Evolutionary conservation across 208 protist species (phyloP).

Genomic region (Leishmania tropica): DNA sequence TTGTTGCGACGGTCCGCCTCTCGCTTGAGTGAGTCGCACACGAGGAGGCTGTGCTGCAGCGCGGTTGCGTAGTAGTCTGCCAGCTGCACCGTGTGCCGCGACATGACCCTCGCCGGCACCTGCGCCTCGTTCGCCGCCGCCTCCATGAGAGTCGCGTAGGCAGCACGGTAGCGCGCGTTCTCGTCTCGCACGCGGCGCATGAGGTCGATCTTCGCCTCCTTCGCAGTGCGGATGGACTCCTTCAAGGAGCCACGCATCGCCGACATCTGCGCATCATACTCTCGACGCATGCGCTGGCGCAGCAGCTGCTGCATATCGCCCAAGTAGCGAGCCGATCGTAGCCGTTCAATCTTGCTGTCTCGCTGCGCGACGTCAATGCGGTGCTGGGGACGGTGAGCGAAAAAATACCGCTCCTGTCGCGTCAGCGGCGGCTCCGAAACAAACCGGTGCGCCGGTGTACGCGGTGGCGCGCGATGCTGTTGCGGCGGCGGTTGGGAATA

Average conservation of each 20-base stretch:
- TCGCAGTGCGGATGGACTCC: slow-evolving; percentile 28
- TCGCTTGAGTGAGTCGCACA: slow-evolving; percentile 68
- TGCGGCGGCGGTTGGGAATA: neutral
- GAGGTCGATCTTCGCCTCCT: slow-evolving; percentile 47
- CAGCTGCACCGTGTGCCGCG: slow-evolving; percentile 60
- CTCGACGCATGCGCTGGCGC: slow-evolving; percentile 62
- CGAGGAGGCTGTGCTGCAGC: slow-evolving; percentile 65
- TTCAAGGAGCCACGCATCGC: slow-evolving; percentile 56
- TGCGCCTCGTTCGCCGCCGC: slow-evolving; percentile 68
- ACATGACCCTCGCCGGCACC: slow-evolving; percentile 70
- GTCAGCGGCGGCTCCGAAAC: slow-evolving; percentile 53
- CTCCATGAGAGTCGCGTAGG: slow-evolving; percentile 76
- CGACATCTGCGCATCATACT: slow-evolving; percentile 55
- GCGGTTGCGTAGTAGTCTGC: slow-evolving; percentile 69
- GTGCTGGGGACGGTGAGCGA: slow-evolving; percentile 53
- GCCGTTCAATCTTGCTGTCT: slow-evolving; percentile 82
- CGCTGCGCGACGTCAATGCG: slow-evolving; percentile 55
- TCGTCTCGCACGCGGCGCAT: slow-evolving; percentile 71
- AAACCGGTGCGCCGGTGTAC: neutral
- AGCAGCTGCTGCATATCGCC: slow-evolving; percentile 70
- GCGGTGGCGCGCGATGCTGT: neutral
- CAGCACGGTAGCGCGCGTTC: slow-evolving; percentile 74
- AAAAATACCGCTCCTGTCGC: slow-evolving; percentile 43
- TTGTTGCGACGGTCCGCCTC: slow-evolving; percentile 59
- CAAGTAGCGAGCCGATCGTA: slow-evolving; percentile 72